These are phyloP conservation scores for Ulota crispa DNA, from an alignment of 225 moss, liverwort and hornwort species.

Conservation along the genomic window DNA sequence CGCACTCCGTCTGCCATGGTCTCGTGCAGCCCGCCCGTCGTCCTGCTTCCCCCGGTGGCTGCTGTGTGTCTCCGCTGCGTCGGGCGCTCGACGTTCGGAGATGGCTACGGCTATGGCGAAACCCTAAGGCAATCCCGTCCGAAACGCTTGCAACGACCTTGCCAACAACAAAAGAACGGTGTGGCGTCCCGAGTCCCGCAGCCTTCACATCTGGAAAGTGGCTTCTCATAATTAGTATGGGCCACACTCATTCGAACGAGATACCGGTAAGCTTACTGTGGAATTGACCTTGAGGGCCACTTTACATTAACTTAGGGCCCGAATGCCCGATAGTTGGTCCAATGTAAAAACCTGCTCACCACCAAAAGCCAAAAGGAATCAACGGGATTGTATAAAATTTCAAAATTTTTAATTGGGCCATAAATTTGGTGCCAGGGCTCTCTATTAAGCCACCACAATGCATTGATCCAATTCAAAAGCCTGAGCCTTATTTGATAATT, in stretches of 20 bases:
- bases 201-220: background rate
- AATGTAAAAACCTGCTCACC: too few species aligned
- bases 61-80: background rate
- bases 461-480: too few species aligned
- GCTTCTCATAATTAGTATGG: background rate
- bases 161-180: background rate
- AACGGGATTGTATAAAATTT: too few species aligned
- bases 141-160: background rate
- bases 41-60: background rate
- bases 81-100: background rate
- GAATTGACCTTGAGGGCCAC: too few species aligned
- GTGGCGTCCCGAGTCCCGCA: background rate
- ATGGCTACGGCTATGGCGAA: constrained; percentile 23
- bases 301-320: too few species aligned
- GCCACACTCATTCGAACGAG: background rate
- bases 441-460: too few species aligned
- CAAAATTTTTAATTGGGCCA: too few species aligned
- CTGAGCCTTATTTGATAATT: too few species aligned
- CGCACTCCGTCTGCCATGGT: constrained; percentile 50
- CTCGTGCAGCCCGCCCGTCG: constrained; percentile 5
- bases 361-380: too few species aligned
- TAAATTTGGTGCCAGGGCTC: too few species aligned
- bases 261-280: background rate
- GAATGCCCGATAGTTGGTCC: too few species aligned
- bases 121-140: constrained; percentile 28